A percentile compares a stretch with the other conserved stretches of the same genome.
Evolutionary conservation across 1,284 basidiomycete species (phyloP).

Genomic region (Papiliotrema laurentii): DNA sequence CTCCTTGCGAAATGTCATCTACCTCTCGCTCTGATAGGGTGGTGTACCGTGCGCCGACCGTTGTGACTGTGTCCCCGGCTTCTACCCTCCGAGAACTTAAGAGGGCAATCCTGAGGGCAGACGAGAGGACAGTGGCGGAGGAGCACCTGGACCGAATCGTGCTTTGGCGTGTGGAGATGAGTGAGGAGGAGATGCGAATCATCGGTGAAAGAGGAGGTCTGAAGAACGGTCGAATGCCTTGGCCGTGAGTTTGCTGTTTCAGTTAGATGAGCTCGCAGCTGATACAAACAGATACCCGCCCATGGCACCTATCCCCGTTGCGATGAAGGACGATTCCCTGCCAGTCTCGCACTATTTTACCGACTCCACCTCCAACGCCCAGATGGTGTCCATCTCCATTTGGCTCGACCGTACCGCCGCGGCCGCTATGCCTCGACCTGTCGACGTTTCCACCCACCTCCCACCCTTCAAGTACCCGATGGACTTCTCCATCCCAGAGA

Average conservation of each 20-base stretch:
- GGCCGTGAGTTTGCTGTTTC: conserved; percentile 29
- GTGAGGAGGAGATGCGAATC: conserved; percentile 36
- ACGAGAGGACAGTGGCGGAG: conserved; percentile 17
- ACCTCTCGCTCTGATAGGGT: neutral
- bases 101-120: conserved; percentile 26
- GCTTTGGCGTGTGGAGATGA: conserved; percentile 43
- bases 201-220: conserved; percentile 38
- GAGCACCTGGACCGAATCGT: conserved; percentile 22
- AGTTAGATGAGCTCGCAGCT: neutral
- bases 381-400: conserved; percentile 35
- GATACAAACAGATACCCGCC: conserved; percentile 28
- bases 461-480: conserved; percentile 32
- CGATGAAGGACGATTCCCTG: conserved; percentile 22
- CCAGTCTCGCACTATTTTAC: conserved; percentile 35
- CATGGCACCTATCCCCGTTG: conserved; percentile 28
- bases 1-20: conserved; percentile 8
- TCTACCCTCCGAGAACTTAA: conserved; percentile 36
- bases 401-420: conserved; percentile 29
- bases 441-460: neutral
- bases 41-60: conserved; percentile 13
- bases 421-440: conserved; percentile 1
- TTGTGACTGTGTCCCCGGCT: conserved; percentile 31
- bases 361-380: conserved; percentile 26
- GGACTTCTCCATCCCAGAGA: conserved; percentile 6
- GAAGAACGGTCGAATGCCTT: conserved; percentile 39